These are phyloP conservation scores for Fusarium secorum DNA, from an alignment of 2,329 filamentous ascomycete genomes.

Conservation along the genomic window DNA sequence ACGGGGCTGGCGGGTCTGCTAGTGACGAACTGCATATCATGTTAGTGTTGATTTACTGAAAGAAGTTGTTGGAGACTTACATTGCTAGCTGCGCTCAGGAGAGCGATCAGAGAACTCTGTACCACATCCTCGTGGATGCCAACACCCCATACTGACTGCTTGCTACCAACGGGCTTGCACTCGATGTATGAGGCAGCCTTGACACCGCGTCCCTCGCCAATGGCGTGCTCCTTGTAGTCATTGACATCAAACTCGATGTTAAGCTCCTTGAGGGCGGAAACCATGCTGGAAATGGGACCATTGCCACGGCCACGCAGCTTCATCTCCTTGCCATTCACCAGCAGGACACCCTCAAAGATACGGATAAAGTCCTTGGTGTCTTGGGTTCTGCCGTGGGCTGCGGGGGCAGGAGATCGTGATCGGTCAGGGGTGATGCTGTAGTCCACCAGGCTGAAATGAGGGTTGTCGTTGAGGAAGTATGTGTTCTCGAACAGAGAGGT, in stretches of 20 bases:
- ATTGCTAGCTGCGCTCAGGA: conserved; percentile 84
- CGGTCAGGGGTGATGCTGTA: conserved; percentile 91
- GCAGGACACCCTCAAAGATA: conserved; percentile 84
- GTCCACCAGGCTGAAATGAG: conserved; percentile 86
- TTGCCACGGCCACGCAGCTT: conserved; percentile 82
- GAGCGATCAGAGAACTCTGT: conserved; percentile 81
- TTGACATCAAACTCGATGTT: conserved; percentile 89
- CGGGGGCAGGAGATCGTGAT: conserved; percentile 75
- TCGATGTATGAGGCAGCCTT: conserved; percentile 97
- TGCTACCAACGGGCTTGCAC: conserved; percentile 73
- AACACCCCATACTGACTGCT: conserved; percentile 85
- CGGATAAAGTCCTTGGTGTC: conserved; percentile 81
- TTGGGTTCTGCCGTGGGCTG: conserved; percentile 72
- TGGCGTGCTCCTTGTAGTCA: conserved; percentile 96
- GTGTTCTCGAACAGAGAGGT: conserved; percentile 86
- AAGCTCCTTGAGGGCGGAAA: conserved; percentile 78
- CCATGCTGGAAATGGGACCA: conserved; percentile 88
- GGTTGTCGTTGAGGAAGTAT: conserved; percentile 85
- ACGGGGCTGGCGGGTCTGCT: conserved; percentile 22
- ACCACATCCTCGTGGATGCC: conserved; percentile 93
- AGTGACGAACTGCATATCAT: conserved; percentile 2
- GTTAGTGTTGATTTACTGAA: neutral
- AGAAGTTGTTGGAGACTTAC: conserved; percentile 62
- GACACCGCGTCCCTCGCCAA: conserved; percentile 78
- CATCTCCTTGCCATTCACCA: conserved; percentile 82